A percentile compares a stretch with the other conserved stretches of the same genome.
Evolutionary conservation across 2,329 filamentous ascomycete genomes (phyloP).

Genomic region (Diaporthe capsici): DNA sequence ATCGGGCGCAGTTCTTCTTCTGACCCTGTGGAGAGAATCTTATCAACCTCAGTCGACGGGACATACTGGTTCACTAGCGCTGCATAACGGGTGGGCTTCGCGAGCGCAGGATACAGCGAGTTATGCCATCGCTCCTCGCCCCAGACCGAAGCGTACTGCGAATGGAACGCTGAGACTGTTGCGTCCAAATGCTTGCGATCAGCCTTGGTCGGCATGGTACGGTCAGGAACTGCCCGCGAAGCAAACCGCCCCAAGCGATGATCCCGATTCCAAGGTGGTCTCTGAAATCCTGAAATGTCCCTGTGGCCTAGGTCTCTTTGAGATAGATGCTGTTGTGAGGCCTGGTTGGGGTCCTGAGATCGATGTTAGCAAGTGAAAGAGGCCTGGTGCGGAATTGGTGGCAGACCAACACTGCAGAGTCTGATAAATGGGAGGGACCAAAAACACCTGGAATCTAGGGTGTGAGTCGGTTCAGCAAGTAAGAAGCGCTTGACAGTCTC

Average conservation of each 20-base stretch:
- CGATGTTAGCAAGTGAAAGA: background rate
- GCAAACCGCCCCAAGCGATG: background rate
- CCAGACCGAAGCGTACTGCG: conserved; percentile 46
- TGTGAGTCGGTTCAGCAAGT: no score
- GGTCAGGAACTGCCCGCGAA: background rate
- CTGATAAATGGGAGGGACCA: background rate
- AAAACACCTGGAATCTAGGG: no score
- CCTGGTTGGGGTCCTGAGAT: background rate
- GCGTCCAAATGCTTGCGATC: conserved; percentile 39
- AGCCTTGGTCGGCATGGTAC: conserved; percentile 36
- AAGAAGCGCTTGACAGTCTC: background rate
- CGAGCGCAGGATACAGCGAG: conserved; percentile 47
- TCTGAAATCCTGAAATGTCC: background rate
- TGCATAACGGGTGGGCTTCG: conserved; percentile 48
- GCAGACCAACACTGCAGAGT: background rate
- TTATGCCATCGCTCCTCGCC: conserved; percentile 47
- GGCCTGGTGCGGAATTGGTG: background rate
- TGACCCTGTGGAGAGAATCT: conserved; percentile 42
- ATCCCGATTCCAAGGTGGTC: background rate
- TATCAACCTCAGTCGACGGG: conserved; percentile 38
- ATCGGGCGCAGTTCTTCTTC: conserved; percentile 40
- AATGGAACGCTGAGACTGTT: conserved; percentile 43
- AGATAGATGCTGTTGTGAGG: background rate
- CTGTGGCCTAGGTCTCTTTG: background rate
- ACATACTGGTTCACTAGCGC: conserved; percentile 47